Conservation (phyloP, 2,329 filamentous ascomycete species). For the Fusarium sp. region DNA sequence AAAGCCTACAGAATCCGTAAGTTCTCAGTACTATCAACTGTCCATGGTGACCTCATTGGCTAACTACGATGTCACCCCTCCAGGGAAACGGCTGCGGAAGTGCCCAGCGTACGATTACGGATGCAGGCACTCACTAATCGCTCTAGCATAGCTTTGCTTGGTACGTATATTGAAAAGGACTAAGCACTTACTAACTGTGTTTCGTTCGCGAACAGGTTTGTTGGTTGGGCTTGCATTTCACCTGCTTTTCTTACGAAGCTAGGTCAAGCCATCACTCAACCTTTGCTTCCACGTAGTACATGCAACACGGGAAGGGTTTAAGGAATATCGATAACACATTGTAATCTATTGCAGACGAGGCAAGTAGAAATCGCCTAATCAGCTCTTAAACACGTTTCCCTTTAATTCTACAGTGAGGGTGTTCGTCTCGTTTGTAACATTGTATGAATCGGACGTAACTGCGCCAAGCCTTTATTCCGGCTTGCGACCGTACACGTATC, state of each 20-base stretch:
- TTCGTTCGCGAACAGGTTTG: rapidly evolving
- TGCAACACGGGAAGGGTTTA: rapidly evolving
- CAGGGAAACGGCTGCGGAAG: background rate
- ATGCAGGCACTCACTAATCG: background rate
- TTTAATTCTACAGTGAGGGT: too few relatives aligned
- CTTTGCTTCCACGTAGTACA: rapidly evolving
- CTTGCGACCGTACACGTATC: constrained; percentile 39
- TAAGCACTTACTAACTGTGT: background rate
- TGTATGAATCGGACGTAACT: too few relatives aligned
- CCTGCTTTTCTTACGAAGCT: rapidly evolving
- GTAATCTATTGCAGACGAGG: rapidly evolving
- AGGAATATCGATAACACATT: rapidly evolving
- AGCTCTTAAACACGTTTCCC: too few relatives aligned
- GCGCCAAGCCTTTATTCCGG: background rate
- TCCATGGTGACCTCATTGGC: background rate
- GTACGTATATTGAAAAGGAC: background rate
- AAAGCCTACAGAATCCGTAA: background rate
- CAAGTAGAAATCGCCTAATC: rapidly evolving
- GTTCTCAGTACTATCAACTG: background rate
- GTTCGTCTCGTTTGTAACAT: too few relatives aligned
- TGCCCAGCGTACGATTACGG: rapidly evolving
- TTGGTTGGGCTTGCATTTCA: background rate
- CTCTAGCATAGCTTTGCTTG: background rate
- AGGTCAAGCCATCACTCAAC: rapidly evolving
- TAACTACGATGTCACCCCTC: rapidly evolving